Base-by-base conservation (phyloP, 2,329 filamentous ascomycete species). In the Hymenoscyphus repandus region DNA sequence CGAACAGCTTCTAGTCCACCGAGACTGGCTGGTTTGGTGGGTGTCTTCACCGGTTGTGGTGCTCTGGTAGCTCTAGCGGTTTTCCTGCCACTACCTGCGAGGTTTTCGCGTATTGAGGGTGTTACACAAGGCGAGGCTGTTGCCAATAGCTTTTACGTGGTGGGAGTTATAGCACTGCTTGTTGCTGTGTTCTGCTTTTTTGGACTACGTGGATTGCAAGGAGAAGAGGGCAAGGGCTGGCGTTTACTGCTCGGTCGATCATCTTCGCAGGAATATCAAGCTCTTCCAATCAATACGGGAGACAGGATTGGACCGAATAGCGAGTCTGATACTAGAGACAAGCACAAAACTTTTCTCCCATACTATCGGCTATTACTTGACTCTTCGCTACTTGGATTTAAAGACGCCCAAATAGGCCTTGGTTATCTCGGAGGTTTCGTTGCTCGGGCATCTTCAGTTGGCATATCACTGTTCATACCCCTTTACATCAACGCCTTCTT, bases 401-500 rank as follows among this genome's bases (percentile, higher is more conserved):
- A 74, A 7, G 88, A 95, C 64, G 76, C 82, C 9, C 80, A 86
- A 59, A 95, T 99, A 55, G 85, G 83, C 15, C 77, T 97, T 0
- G 92, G 88, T 27, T 99, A 97, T 64, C 73, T 97, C 0, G 93
- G 92, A 55, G 93, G 93, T 1, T 96, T 97, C 62, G 92, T 99
- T 2, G 92, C 91, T 9, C 83, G 93, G 50, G 91, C 93, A 6
- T 96, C 91, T 0, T 96, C 90, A 0, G 93, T 99, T 5, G 92
- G 88, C 47, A 95, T 99, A 58, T 95, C 90, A 0, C 79, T 97
- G 5, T 99, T 97, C 70, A 87, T 99, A 48, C 93, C 93, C 0
- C 78, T 99, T 1, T 95, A 88, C 65, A 83, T 96, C 61, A 97
- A 97, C 66, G 85, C 89, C 20, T 96, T 89, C 68, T 97, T 92